Base-by-base conservation (phyloP, 1,284 basidiomycete genomes). In the Puccinia polysora region DNA sequence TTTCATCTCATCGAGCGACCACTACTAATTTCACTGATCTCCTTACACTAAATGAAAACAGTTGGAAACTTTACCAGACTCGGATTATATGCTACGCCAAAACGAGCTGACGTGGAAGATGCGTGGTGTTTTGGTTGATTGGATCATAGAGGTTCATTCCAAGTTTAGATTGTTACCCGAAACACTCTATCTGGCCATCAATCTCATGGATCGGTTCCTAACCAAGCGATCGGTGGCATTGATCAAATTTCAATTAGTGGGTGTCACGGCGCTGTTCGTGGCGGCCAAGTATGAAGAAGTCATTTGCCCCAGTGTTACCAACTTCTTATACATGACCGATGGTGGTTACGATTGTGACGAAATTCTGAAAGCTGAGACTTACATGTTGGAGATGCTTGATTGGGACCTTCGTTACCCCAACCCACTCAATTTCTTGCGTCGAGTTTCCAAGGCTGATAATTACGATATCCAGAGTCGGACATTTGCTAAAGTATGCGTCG, bases 201-300 rank as follows among this genome's bases (percentile, higher is more conserved):
- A 98, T 84, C 88, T 97, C 78, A 89, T 97, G 78, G 96, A 98
- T 81, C 91, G 95, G 64, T 97, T 98, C 85, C 86, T 97, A 30
- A 93, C 91, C 2, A 84, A 86, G 1, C 89, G 93, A 6, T 87
- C 90, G 58, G 90, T 97, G 59, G 94, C 92, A 5, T 85, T 97
- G 20, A 87, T 88, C 77, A 96, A 97, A 80, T 85, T 97, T 49
- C 95, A 97, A 81, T 87, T 97, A 20, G 93, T 97, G 65, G 95
- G 96, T 73, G 85, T 97, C 74, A 92, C 93, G 4, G 90, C 90
- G 77, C 86, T 98, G 80, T 95, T 97, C 81, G 84, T 98, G 75
- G 88, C 95, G 0, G 87, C 91, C 59, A 98, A 98, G 81, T 92
- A 94, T 75, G 95, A 98, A 80, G 95, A 98, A 81, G 90, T 96